Evolutionary conservation across 441 rosid genomes (phyloP).

Genomic region (Dalechampia spathulata): DNA sequence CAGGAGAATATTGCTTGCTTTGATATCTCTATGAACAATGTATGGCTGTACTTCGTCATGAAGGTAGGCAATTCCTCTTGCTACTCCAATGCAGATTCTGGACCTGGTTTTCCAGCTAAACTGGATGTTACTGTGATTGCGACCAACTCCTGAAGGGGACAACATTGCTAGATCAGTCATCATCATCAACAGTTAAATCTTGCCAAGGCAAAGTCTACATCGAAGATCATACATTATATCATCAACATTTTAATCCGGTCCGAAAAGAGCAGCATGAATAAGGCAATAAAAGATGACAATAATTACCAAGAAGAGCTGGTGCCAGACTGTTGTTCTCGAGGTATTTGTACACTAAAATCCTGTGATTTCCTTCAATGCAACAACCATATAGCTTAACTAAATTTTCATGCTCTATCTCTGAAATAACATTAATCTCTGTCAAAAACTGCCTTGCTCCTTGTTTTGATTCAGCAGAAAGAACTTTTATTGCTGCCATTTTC

Average conservation of each 20-base stretch:
- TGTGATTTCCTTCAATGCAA: conserved; percentile 64
- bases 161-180: conserved; percentile 12
- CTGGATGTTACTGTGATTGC: conserved; percentile 43
- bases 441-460: conserved; percentile 73
- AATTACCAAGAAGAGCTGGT: conserved; percentile 82
- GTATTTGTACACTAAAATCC: conserved; percentile 86
- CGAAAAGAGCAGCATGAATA: too few relatives aligned
- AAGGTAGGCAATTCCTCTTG: conserved; percentile 80
- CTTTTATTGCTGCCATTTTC: conserved; percentile 72
- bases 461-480: conserved; percentile 84
- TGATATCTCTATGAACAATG: conserved; percentile 83
- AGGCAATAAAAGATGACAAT: conserved; percentile 5
- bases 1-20: conserved; percentile 93
- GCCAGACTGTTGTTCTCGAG: conserved; percentile 92
- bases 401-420: conserved; percentile 77
- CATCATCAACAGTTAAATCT: too few relatives aligned
- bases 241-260: too few relatives aligned
- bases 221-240: too few relatives aligned
- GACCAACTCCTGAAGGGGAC: conserved; percentile 50
- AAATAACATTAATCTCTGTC: conserved; percentile 81
- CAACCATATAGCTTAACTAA: conserved; percentile 89
- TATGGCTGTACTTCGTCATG: conserved; percentile 77
- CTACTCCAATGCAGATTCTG: conserved; percentile 73
- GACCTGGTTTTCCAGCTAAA: conserved; percentile 69
- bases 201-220: too few relatives aligned